Conservation (phyloP, 805 yeast genomes). For the Scheffersomyces stipitis region DNA sequence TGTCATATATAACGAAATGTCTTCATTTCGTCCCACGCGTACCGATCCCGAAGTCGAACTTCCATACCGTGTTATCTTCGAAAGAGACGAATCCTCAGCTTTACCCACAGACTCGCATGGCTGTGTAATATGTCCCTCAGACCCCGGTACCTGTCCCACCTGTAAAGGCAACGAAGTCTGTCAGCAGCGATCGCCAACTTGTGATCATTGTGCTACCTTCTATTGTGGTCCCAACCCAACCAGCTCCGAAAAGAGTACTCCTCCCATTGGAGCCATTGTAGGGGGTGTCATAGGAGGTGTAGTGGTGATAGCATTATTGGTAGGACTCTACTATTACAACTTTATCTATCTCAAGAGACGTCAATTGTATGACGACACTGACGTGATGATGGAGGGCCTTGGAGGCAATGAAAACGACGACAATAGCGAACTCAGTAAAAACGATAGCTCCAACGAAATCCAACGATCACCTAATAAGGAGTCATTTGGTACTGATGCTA, state of each 20-base stretch:
- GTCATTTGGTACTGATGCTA: not conserved
- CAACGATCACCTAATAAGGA: not conserved
- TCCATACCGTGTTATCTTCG: conserved; percentile 1
- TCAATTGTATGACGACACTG: conserved; percentile 29
- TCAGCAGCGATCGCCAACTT: conserved; percentile 53
- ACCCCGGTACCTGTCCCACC: conserved; percentile 49
- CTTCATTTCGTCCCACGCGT: too few relatives aligned
- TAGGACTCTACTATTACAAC: conserved; percentile 33
- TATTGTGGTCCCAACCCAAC: conserved; percentile 25
- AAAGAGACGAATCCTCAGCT: conserved; percentile 6
- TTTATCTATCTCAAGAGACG: conserved; percentile 34
- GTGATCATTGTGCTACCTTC: conserved; percentile 55
- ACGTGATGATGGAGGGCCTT: conserved; percentile 12
- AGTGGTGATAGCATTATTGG: conserved; percentile 41
- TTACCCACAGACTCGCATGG: conserved; percentile 28
- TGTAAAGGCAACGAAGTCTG: conserved; percentile 58
- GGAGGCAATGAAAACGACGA: conserved; percentile 5
- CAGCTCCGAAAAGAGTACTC: conserved; percentile 2
- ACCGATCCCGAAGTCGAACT: conserved; percentile 25
- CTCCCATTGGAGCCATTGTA: conserved; percentile 54
- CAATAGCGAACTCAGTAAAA: conserved; percentile 3
- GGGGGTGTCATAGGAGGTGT: conserved; percentile 74
- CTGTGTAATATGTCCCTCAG: conserved; percentile 44
- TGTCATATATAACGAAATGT: too few relatives aligned
- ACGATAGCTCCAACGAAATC: not conserved